Conservation (phyloP, 352 stramenopile species). For the Peronospora belbahrii region DNA sequence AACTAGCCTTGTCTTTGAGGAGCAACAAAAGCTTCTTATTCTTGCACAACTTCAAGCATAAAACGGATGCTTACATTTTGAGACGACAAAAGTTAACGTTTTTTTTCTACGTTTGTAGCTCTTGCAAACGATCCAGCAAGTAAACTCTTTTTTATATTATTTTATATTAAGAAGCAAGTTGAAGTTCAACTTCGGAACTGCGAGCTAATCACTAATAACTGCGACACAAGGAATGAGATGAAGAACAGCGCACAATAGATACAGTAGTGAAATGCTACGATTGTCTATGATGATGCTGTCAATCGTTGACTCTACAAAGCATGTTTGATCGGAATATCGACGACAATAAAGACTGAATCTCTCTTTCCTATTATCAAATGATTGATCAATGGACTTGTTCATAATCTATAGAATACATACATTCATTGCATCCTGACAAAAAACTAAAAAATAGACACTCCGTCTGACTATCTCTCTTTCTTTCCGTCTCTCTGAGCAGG, state of each 20-base stretch:
- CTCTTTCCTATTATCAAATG: too few relatives aligned
- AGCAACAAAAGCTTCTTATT: too few relatives aligned
- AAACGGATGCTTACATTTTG: neutral
- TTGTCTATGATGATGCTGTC: too few relatives aligned
- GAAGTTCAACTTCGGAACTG: neutral
- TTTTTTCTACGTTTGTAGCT: too few relatives aligned
- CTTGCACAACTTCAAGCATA: neutral
- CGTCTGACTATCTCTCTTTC: neutral
- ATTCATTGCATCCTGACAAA: too few relatives aligned
- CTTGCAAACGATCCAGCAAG: neutral
- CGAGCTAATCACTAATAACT: too few relatives aligned
- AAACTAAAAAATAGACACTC: neutral
- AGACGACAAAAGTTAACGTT: too few relatives aligned
- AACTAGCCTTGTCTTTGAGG: neutral
- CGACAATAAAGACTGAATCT: too few relatives aligned
- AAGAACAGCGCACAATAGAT: neutral
- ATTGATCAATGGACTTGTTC: too few relatives aligned
- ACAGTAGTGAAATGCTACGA: neutral
- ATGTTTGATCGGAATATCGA: too few relatives aligned
- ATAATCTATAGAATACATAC: too few relatives aligned
- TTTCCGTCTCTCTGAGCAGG: neutral
- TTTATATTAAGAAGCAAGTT: neutral
- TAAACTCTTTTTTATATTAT: neutral
- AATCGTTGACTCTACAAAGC: too few relatives aligned
- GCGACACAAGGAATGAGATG: neutral